Conservation (phyloP, 2,329 filamentous ascomycete species). For the Fusarium globosum region DNA sequence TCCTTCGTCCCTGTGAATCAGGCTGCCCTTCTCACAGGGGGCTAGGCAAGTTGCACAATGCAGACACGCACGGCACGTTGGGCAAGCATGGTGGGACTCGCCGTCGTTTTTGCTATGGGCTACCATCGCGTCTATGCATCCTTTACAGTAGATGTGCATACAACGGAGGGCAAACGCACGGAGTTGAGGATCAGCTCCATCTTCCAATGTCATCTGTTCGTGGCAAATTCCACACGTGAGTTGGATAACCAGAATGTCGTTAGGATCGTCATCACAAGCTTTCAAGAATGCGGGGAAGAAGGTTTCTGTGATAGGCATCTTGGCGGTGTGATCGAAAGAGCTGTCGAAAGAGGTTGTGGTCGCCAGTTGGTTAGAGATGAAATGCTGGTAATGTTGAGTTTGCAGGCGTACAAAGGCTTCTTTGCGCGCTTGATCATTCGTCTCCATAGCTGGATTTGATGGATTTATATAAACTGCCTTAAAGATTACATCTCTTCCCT, state of each 20-base stretch:
- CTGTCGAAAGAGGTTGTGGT: no score
- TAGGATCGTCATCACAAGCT: background rate
- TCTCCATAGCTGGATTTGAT: background rate
- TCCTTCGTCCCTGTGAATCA: background rate
- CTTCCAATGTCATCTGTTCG: background rate
- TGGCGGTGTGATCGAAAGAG: background rate
- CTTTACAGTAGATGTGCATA: background rate
- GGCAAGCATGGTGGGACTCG: accelerated
- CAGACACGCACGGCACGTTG: background rate
- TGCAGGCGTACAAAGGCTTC: background rate
- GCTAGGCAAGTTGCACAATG: background rate
- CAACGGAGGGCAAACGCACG: background rate
- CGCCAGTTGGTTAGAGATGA: background rate
- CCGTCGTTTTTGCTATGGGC: background rate
- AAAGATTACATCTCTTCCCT: no score
- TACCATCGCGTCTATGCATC: background rate
- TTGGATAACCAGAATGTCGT: background rate
- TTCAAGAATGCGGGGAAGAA: background rate
- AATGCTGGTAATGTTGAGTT: background rate
- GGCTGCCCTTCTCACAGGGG: background rate
- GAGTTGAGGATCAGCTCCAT: background rate
- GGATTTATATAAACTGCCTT: background rate
- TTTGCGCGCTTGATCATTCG: background rate
- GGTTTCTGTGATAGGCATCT: background rate
- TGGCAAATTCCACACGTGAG: background rate